phyloP scores from a whole-genome alignment of 2,329 filamentous ascomycete genomes.

The Cadophora luteo-olivacea region DNA sequence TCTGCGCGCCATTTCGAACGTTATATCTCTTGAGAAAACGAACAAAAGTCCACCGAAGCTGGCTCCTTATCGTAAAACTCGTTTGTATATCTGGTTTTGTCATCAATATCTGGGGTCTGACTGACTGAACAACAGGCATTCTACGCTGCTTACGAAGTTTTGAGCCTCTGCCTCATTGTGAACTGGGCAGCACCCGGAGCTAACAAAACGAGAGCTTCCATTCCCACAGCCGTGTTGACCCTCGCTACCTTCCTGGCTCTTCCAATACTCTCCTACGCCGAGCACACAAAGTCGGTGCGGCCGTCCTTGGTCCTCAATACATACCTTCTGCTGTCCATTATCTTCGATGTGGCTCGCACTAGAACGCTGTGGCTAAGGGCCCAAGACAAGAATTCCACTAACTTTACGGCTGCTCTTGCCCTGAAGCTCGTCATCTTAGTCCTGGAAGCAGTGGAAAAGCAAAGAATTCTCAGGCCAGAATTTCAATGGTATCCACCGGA shows the following conservation, averaged over 20 bases:
- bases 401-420: neutral
- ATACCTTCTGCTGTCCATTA: constrained; percentile 1
- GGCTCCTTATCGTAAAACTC: neutral
- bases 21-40: neutral
- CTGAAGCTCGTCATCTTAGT: neutral
- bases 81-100: neutral
- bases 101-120: neutral
- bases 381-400: neutral
- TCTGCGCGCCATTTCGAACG: neutral
- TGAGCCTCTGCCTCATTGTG: neutral
- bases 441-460: neutral
- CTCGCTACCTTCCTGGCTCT: neutral
- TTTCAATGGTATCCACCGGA: neutral
- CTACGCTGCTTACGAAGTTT: neutral
- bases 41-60: neutral
- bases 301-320: neutral
- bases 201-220: neutral
- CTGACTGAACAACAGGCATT: neutral
- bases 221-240: neutral
- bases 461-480: neutral
- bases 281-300: neutral
- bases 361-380: constrained; percentile 3
- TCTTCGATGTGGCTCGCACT: neutral
- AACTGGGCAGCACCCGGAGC: neutral
- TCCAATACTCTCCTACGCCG: neutral